Evolutionary conservation across 768 basidiomycete genomes (phyloP).

Genomic region (Dioszegia aurantiaca): DNA sequence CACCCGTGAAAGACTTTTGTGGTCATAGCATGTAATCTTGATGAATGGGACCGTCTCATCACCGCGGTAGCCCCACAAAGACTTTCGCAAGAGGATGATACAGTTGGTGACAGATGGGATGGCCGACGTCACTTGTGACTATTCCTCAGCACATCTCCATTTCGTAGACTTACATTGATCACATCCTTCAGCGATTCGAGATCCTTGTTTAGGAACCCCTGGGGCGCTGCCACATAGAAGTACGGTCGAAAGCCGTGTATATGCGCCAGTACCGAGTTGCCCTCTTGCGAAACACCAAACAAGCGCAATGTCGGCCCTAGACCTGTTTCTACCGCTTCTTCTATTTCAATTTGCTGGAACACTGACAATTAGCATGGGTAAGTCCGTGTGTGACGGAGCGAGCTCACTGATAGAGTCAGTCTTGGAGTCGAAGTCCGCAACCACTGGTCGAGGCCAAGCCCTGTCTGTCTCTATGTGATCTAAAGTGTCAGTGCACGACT

Average conservation of each 20-base stretch:
- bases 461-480: constrained; percentile 45
- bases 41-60: constrained; percentile 76
- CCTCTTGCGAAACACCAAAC: constrained; percentile 87
- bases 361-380: constrained; percentile 55
- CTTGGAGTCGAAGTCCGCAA: constrained; percentile 61
- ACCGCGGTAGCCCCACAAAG: constrained; percentile 83
- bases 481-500: neutral
- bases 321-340: constrained; percentile 61
- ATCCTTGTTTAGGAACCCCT: constrained; percentile 73
- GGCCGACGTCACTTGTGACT: constrained; percentile 24
- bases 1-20: constrained; percentile 76
- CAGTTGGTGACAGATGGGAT: constrained; percentile 35
- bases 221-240: constrained; percentile 84
- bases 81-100: constrained; percentile 65
- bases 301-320: constrained; percentile 62
- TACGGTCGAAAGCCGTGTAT: constrained; percentile 84
- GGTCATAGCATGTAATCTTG: constrained; percentile 73
- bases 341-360: constrained; percentile 96
- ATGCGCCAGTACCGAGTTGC: constrained; percentile 82
- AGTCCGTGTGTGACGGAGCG: neutral
- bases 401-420: constrained; percentile 67
- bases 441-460: constrained; percentile 50
- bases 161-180: constrained; percentile 67
- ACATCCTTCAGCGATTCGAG: constrained; percentile 63
- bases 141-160: neutral